Base-by-base conservation (phyloP, 2,329 filamentous ascomycete species). In the Dichotomopilus funicola region DNA sequence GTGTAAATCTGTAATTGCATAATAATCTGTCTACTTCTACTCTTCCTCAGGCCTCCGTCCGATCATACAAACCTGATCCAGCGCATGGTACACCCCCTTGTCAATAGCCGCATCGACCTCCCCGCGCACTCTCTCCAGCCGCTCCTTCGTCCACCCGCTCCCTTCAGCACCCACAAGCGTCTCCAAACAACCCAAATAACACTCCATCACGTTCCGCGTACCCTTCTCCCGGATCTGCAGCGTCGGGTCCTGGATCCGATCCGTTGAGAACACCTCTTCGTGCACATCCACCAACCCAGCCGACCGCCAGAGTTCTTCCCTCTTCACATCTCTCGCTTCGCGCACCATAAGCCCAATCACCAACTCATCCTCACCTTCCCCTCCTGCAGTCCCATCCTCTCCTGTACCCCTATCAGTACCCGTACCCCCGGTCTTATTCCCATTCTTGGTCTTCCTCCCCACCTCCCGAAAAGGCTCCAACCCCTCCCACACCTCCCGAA, bases 191-290 rank as follows among this genome's bases (percentile, higher is more conserved):
- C 57, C 55, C 27, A 55, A 3, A 37, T 40, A 49, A n/a, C 47
- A 61, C 56, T 35, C 60, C 57, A 36, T 54, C 11, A 62, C 43
- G 42, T 62, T 62, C 49, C 55, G 50, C 10, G 60, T 61, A 36
- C 53, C 59, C 53, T 51, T 61, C 0, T 58, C 53, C 41, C 60
- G 55, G 43, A 59, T 40, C 11, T 35, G 12, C 48, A 54, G 35
- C 48, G 43, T 55, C 6, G 44, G 43, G 19, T 62, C 59, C 50
- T 58, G 56, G 54, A 62, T 36, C 51, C 59, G 43, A 31, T 62
- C 60, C 10, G 60, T 56, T 34, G 58, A 61, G 50, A 62, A 61
- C 45, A 62, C 56, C 42, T 61, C 60, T 53, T 62, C 60, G 12
- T 58, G 55, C 51, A 61, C 59, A 35, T 59, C 56, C 33, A 50